phyloP scores from a whole-genome alignment of 768 basidiomycete species.

The Mycena filopes region DNA sequence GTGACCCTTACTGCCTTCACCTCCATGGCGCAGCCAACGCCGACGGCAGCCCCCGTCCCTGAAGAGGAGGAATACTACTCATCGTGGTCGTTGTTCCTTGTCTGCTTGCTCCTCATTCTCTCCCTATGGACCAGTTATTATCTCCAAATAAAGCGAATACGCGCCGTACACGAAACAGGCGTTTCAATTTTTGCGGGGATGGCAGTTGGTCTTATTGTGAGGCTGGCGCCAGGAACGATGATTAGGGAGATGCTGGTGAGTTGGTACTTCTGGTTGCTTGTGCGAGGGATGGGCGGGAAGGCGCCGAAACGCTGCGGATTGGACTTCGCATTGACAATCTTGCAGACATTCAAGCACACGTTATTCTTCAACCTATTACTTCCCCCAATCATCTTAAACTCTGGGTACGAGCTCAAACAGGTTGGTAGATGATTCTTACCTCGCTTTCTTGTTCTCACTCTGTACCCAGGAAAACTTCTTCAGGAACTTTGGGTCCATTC shows the following conservation, averaged over 20 bases:
- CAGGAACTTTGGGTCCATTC: conserved; percentile 96
- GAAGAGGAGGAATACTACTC: conserved; percentile 93
- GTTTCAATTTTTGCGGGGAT: conserved; percentile 97
- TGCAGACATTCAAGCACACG: conserved; percentile 94
- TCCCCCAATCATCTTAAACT: conserved; percentile 97
- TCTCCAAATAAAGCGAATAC: conserved; percentile 95
- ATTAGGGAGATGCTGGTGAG: conserved; percentile 98
- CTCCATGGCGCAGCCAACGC: conserved; percentile 22
- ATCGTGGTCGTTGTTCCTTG: conserved; percentile 94
- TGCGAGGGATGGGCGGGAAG: background rate
- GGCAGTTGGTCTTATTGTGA: conserved; percentile 91
- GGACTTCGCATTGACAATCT: conserved; percentile 12
- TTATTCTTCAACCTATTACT: conserved; percentile 98
- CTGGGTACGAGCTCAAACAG: conserved; percentile 97
- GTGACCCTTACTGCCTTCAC: background rate
- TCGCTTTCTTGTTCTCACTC: conserved; percentile 22
- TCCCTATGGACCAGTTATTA: conserved; percentile 98
- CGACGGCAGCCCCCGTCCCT: conserved; percentile 51
- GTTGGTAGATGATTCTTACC: conserved; percentile 50
- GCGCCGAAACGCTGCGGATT: background rate
- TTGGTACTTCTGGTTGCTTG: conserved; percentile 22
- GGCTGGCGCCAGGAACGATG: conserved; percentile 91
- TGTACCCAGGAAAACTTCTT: conserved; percentile 92
- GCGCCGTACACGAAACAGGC: conserved; percentile 94
- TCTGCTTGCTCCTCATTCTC: conserved; percentile 90